phyloP scores from a whole-genome alignment of 73 alveolate genomes.

The Paramecium primaurelia region DNA sequence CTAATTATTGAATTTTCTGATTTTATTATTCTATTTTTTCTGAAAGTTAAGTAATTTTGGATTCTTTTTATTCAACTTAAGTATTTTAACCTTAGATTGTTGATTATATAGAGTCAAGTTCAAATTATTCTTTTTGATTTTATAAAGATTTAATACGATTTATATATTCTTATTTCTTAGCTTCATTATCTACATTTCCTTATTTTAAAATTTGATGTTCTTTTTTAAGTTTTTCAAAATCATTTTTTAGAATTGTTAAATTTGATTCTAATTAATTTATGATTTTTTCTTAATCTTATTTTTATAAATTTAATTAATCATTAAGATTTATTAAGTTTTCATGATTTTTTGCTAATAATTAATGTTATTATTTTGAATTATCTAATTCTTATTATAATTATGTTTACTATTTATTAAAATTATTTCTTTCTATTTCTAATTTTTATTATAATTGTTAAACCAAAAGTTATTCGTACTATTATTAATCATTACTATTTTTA shows the following conservation, averaged over 20 bases:
- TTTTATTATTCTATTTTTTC: neutral
- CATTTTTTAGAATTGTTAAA: neutral
- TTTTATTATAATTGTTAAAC: no score
- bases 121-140: no score
- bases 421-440: neutral
- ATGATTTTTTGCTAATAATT: neutral
- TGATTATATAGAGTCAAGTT: no score
- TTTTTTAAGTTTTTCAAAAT: neutral
- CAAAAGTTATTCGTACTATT: neutral
- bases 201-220: neutral
- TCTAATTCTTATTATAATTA: neutral
- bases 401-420: no score
- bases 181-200: neutral
- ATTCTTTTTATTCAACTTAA: no score
- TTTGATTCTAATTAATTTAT: no score
- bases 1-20: neutral
- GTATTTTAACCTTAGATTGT: neutral
- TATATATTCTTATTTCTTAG: no score
- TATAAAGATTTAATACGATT: no score
- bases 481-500: no score
- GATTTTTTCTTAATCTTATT: neutral
- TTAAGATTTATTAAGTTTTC: no score
- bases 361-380: no score
- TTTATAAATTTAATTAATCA: neutral
- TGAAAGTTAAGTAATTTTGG: neutral